These are phyloP conservation scores for Phlebiopsis flavidoalba DNA, from an alignment of 768 basidiomycete species.

Conservation along the genomic window DNA sequence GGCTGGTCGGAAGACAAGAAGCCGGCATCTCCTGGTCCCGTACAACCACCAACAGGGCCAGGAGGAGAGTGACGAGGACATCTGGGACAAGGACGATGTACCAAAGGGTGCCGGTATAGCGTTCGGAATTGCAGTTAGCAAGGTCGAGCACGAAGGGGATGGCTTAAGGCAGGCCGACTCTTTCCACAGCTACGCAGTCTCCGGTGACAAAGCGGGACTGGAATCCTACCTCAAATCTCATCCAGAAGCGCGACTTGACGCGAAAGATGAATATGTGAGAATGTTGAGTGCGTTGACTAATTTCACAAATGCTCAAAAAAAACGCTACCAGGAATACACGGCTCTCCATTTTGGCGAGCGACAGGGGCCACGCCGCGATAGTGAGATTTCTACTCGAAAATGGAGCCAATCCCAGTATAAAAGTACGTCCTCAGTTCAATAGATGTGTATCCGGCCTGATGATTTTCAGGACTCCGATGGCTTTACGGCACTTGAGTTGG, in stretches of 20 bases:
- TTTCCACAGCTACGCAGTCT: constrained; percentile 62
- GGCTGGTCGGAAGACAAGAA: constrained; percentile 54
- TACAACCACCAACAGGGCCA: constrained; percentile 19
- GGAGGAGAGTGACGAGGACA: constrained; percentile 19
- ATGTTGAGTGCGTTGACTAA: not conserved
- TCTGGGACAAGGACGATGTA: constrained; percentile 39
- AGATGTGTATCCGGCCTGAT: constrained; percentile 2
- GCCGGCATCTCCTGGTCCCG: constrained; percentile 4
- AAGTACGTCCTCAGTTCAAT: constrained; percentile 38
- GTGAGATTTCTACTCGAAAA: constrained; percentile 54
- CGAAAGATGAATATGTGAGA: constrained; percentile 70
- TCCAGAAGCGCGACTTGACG: constrained; percentile 48
- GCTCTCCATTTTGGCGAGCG: constrained; percentile 83
- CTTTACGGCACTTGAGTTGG: constrained; percentile 55
- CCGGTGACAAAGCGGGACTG: constrained; percentile 45
- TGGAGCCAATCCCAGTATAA: constrained; percentile 61
- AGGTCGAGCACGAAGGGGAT: constrained; percentile 36
- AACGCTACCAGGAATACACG: constrained; percentile 75
- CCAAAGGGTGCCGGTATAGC: constrained; percentile 30
- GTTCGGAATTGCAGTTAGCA: constrained; percentile 62
- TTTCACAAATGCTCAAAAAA: not conserved
- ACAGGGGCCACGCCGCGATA: constrained; percentile 61
- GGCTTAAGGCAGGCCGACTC: constrained; percentile 27
- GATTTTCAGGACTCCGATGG: constrained; percentile 59
- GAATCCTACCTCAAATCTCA: constrained; percentile 36